These are phyloP conservation scores for Berberis thunbergii DNA, from an alignment of 164 flowering plant species.

Conservation along the genomic window DNA sequence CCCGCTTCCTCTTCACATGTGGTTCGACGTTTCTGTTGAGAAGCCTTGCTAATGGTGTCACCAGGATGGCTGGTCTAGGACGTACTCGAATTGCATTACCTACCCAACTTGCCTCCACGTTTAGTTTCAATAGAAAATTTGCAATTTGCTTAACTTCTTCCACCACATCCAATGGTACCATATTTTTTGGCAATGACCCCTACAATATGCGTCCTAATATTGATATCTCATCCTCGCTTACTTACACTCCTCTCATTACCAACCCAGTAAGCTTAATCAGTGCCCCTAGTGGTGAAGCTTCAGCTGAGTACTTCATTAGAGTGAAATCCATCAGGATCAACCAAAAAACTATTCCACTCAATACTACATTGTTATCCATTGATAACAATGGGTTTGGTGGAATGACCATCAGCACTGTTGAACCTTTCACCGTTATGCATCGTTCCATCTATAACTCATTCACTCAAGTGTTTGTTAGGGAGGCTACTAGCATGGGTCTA, in stretches of 20 bases:
- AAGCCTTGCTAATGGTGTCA: slow-evolving; percentile 9
- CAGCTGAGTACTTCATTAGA: slow-evolving; percentile 28
- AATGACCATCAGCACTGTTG: slow-evolving; percentile 21
- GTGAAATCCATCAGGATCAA: slow-evolving; percentile 33
- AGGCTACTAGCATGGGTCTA: slow-evolving; percentile 12
- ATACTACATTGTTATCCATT: slow-evolving; percentile 13
- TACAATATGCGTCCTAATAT: slow-evolving; percentile 14
- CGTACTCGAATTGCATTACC: slow-evolving; percentile 8
- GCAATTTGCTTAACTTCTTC: slow-evolving; percentile 13
- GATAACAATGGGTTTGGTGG: slow-evolving; percentile 15
- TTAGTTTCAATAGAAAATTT: slow-evolving; percentile 7
- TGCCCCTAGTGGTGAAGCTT: slow-evolving; percentile 6
- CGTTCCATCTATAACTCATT: slow-evolving; percentile 28
- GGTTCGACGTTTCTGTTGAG: slow-evolving; percentile 1
- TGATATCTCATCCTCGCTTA: slow-evolving; percentile 11
- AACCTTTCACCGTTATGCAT: slow-evolving; percentile 39
- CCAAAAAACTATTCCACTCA: slow-evolving; percentile 16
- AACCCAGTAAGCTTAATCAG: slow-evolving; percentile 14
- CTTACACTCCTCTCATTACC: slow-evolving; percentile 16
- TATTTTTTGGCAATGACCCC: slow-evolving; percentile 26
- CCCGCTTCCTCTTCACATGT: slow-evolving; percentile 11
- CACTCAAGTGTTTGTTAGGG: slow-evolving; percentile 13
- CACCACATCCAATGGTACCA: neutral
- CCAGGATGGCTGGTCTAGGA: slow-evolving; percentile 14
- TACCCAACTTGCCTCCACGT: slow-evolving; percentile 10